A percentile compares a stretch with the other conserved stretches of the same genome.
These are phyloP conservation scores for Gamsiella multidivaricata DNA, from an alignment of 192 early-diverging fungal species.

Conservation along the genomic window DNA sequence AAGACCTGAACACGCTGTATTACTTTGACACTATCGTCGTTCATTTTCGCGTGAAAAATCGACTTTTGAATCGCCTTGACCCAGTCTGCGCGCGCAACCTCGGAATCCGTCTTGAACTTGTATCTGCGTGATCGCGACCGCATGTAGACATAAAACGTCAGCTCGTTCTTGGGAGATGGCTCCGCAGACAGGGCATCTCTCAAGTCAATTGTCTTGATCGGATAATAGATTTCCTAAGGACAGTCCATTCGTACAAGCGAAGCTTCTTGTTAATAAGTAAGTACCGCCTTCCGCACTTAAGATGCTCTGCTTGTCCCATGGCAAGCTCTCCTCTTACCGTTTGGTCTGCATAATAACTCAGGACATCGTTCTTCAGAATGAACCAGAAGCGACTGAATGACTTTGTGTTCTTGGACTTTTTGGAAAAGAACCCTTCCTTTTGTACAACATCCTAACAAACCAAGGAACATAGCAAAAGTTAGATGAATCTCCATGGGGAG, in stretches of 20 bases:
- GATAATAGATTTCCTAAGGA: slow-evolving; percentile 64
- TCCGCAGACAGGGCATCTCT: slow-evolving; percentile 63
- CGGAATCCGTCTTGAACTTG: slow-evolving; percentile 69
- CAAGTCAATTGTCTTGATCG: slow-evolving; percentile 66
- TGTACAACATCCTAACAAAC: slow-evolving; percentile 57
- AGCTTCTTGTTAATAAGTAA: neutral
- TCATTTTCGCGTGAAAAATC: slow-evolving; percentile 68
- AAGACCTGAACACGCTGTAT: too few relatives aligned
- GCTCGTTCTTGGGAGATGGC: slow-evolving; percentile 46
- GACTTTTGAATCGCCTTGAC: slow-evolving; percentile 66
- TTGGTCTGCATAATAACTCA: slow-evolving; percentile 65
- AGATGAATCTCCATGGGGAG: neutral
- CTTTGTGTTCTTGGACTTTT: slow-evolving; percentile 43
- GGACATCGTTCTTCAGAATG: slow-evolving; percentile 68
- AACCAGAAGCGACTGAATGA: slow-evolving; percentile 65
- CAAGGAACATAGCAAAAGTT: neutral
- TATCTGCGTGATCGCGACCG: slow-evolving; percentile 54
- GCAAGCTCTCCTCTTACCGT: slow-evolving; percentile 55
- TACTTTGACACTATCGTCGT: slow-evolving; percentile 65
- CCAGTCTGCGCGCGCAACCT: slow-evolving; percentile 67
- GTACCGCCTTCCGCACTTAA: neutral
- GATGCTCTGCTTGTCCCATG: too few relatives aligned
- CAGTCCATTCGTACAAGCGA: neutral
- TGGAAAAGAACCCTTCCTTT: slow-evolving; percentile 64
- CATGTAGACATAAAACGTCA: slow-evolving; percentile 59